Evolutionary conservation across 1,284 basidiomycete species (phyloP).

Genomic region (Fomitopsis pinicola): DNA sequence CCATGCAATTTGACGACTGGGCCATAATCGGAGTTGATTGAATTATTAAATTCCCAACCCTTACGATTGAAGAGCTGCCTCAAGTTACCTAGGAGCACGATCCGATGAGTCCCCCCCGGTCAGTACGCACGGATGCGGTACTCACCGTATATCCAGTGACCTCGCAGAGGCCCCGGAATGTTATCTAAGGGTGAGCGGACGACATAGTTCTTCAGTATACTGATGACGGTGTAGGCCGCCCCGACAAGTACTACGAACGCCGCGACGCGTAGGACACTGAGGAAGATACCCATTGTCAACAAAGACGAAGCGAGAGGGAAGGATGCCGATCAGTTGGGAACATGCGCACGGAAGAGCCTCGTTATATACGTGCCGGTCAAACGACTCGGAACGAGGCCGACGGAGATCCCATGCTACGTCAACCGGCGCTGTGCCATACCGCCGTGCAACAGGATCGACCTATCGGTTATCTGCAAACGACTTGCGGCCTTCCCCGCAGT

Average conservation of each 20-base stretch:
- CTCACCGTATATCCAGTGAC: constrained; percentile 15
- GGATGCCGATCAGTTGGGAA: background rate
- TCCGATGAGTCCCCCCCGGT: background rate
- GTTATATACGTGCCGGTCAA: too few relatives aligned
- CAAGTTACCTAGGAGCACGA: constrained; percentile 12
- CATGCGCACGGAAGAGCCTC: too few relatives aligned
- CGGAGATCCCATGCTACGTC: too few relatives aligned
- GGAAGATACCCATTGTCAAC: background rate
- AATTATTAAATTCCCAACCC: constrained; percentile 14
- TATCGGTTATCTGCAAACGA: too few relatives aligned
- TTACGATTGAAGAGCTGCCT: constrained; percentile 13
- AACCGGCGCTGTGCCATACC: too few relatives aligned
- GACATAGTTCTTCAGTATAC: background rate
- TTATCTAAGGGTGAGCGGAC: constrained; percentile 14
- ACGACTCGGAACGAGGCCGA: too few relatives aligned
- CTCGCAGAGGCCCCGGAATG: constrained; percentile 16
- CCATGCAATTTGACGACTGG: constrained; percentile 11
- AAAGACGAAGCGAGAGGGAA: too few relatives aligned
- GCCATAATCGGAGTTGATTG: constrained; percentile 11
- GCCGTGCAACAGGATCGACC: too few relatives aligned
- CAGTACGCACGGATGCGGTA: background rate
- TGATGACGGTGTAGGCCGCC: background rate
- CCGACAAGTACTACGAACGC: background rate
- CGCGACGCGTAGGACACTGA: background rate
- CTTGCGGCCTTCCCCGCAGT: too few relatives aligned